phyloP scores from a whole-genome alignment of 106 monocot genomes.

The Alisma plantagoaquatica region DNA sequence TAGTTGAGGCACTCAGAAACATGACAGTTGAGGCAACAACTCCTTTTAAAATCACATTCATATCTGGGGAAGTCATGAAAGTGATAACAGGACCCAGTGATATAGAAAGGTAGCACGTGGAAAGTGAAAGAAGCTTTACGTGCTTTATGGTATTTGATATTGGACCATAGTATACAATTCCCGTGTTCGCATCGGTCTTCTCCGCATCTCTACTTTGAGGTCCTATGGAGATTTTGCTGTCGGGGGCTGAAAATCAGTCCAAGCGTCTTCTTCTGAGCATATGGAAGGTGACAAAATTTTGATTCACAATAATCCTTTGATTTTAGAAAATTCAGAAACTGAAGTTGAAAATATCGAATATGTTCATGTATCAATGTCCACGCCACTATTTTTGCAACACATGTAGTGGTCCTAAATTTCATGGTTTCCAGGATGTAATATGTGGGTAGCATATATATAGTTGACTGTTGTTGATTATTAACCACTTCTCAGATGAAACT shows the following conservation, averaged over 20 bases:
- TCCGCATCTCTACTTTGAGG: constrained; percentile 32
- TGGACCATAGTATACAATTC: constrained; percentile 61
- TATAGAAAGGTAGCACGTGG: constrained; percentile 92
- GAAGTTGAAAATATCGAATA: too few species aligned
- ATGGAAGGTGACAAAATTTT: too few species aligned
- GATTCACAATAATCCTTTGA: too few species aligned
- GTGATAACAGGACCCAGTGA: constrained; percentile 94
- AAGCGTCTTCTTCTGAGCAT: too few species aligned
- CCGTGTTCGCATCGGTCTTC: constrained; percentile 32
- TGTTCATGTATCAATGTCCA: too few species aligned
- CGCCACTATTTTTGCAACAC: too few species aligned
- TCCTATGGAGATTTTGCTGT: constrained; percentile 76
- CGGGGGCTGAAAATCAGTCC: constrained; percentile 13
- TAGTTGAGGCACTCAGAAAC: constrained; percentile 83
- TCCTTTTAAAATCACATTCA: constrained; percentile 92
- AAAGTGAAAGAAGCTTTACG: constrained; percentile 93
- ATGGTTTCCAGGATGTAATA: too few species aligned
- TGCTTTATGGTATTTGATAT: constrained; percentile 92
- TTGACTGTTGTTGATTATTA: too few species aligned
- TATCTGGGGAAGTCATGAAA: constrained; percentile 91
- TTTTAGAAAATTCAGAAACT: too few species aligned
- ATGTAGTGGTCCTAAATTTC: too few species aligned
- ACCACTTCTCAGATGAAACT: too few species aligned
- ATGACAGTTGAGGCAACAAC: constrained; percentile 86
- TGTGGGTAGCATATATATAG: too few species aligned